Conservation (phyloP, 495 filamentous ascomycete species). For the Penicillium alfredii region DNA sequence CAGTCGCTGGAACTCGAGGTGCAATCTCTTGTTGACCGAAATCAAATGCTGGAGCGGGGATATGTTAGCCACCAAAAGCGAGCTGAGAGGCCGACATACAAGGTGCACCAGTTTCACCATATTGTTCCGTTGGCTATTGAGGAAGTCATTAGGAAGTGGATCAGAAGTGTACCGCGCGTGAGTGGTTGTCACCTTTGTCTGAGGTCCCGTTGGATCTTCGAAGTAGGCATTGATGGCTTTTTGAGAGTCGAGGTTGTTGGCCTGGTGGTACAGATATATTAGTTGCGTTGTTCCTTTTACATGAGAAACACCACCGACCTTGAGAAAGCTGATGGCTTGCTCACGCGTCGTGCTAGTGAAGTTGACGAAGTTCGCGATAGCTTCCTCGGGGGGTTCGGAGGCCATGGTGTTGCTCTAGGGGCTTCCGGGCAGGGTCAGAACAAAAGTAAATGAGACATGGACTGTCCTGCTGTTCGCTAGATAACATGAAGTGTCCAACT, state of each 20-base stretch:
- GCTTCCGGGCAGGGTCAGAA: not conserved
- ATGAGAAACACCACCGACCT: conserved; percentile 21
- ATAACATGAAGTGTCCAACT: conserved; percentile 4
- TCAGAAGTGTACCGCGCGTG: conserved; percentile 6
- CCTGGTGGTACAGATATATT: conserved; percentile 24
- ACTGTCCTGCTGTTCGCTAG: too few species aligned
- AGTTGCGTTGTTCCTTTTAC: not conserved
- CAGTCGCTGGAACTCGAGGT: conserved; percentile 35
- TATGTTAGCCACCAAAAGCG: conserved; percentile 5
- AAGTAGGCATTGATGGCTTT: conserved; percentile 51
- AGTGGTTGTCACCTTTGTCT: conserved; percentile 23
- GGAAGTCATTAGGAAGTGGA: not conserved
- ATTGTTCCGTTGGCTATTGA: conserved; percentile 16
- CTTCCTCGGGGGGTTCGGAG: conserved; percentile 41
- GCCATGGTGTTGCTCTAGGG: conserved; percentile 24
- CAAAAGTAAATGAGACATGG: not conserved
- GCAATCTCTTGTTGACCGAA: conserved; percentile 50
- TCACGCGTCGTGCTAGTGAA: conserved; percentile 41
- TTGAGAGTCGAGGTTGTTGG: conserved; percentile 41
- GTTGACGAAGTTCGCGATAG: conserved; percentile 41
- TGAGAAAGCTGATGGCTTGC: conserved; percentile 43
- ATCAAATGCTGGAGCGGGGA: conserved; percentile 44
- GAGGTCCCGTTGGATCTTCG: conserved; percentile 42
- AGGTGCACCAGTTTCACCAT: conserved; percentile 19
- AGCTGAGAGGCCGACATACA: conserved; percentile 13